Evolutionary conservation across 2,329 filamentous ascomycete species (phyloP).

Genomic region (Gaeumannomyces sp.): DNA sequence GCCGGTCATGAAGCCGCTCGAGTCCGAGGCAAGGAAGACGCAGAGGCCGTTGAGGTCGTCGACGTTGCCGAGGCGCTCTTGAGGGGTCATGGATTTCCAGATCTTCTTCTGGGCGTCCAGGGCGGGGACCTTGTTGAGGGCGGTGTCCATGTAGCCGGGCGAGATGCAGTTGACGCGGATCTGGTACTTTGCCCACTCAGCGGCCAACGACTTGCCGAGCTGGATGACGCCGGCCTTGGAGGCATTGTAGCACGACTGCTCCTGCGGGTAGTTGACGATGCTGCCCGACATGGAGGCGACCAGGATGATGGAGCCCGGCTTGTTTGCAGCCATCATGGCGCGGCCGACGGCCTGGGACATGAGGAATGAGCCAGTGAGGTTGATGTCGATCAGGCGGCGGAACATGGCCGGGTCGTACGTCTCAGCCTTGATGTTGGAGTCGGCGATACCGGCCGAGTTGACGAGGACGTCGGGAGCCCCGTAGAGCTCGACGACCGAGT

Average conservation of each 20-base stretch:
- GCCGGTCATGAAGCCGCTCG: conserved; percentile 71
- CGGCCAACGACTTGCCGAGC: conserved; percentile 72
- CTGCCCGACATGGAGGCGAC: conserved; percentile 77
- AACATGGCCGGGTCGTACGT: conserved; percentile 71
- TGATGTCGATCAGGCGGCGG: conserved; percentile 74
- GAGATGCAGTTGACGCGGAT: conserved; percentile 83
- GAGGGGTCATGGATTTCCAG: conserved; percentile 68
- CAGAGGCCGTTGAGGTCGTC: conserved; percentile 74
- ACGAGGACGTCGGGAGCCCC: conserved; percentile 69
- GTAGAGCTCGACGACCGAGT: conserved; percentile 58
- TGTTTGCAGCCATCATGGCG: conserved; percentile 65
- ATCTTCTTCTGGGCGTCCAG: conserved; percentile 78
- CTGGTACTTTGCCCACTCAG: conserved; percentile 75
- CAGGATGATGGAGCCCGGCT: conserved; percentile 67
- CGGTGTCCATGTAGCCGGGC: conserved; percentile 83
- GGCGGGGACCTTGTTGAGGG: conserved; percentile 69
- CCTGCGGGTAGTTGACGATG: conserved; percentile 81
- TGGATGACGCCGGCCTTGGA: conserved; percentile 77
- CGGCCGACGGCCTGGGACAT: conserved; percentile 67
- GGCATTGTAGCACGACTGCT: conserved; percentile 78
- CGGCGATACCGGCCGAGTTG: conserved; percentile 74
- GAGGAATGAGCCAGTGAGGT: conserved; percentile 72
- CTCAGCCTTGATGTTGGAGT: conserved; percentile 80
- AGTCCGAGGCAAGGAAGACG: conserved; percentile 69
- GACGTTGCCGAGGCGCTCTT: conserved; percentile 64